Percentiles rank a stretch among this genome's conserved stretches.
phyloP scores from a whole-genome alignment of 1,139 yeast species.

The Protomyces inundatus region DNA sequence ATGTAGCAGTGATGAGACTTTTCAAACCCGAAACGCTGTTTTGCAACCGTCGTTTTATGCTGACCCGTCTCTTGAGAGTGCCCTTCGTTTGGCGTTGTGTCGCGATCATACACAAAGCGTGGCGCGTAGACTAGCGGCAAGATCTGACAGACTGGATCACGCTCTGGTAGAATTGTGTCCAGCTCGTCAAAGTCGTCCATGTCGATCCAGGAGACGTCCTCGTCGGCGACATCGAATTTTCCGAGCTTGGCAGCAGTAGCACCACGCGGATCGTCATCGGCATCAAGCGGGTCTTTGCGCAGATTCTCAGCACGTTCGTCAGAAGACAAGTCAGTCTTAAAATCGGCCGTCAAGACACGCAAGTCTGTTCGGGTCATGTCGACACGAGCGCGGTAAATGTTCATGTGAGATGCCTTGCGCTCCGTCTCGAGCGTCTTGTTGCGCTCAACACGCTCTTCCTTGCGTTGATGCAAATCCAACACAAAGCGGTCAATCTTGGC shows the following conservation, averaged over 20 bases:
- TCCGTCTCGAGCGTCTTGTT: conserved; percentile 56
- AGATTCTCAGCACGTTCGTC: not conserved
- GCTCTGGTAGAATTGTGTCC: conserved; percentile 43
- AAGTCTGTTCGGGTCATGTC: conserved; percentile 68
- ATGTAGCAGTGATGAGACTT: conserved; percentile 63
- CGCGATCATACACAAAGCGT: conserved; percentile 67
- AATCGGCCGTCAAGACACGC: conserved; percentile 57
- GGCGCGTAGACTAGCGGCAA: conserved; percentile 70
- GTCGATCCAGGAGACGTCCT: conserved; percentile 69
- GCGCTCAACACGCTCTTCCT: conserved; percentile 58
- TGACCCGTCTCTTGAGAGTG: conserved; percentile 29
- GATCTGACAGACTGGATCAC: conserved; percentile 38
- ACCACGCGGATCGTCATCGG: conserved; percentile 8
- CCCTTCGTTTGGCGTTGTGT: conserved; percentile 44
- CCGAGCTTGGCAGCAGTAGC: conserved; percentile 6
- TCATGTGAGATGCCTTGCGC: conserved; percentile 53
- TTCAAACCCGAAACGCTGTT: conserved; percentile 64
- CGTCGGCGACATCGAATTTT: conserved; percentile 43
- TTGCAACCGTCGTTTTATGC: conserved; percentile 38
- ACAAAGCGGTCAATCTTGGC: conserved; percentile 60
- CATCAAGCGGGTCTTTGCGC: conserved; percentile 23
- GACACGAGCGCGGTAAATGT: conserved; percentile 71
- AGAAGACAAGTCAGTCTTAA: not conserved
- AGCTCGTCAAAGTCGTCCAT: conserved; percentile 74
- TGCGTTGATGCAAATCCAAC: conserved; percentile 80